Evolutionary conservation across 495 filamentous ascomycete genomes (phyloP).

Genomic region (Aspergillus homomorphus): DNA sequence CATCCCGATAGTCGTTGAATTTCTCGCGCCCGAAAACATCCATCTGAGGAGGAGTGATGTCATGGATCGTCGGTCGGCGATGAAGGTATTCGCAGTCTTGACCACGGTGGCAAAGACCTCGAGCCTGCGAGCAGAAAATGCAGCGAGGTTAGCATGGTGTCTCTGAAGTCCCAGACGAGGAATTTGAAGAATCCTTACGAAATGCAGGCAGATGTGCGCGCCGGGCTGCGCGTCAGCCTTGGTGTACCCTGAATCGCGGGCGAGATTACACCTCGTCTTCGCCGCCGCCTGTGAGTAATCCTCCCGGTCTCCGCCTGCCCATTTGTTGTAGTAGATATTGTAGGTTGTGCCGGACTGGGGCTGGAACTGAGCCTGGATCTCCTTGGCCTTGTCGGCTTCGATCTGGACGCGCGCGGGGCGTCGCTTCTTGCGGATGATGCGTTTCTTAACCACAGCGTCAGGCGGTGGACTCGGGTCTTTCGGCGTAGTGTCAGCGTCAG

Average conservation of each 20-base stretch:
- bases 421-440: not conserved
- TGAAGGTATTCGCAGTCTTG: conserved; percentile 94
- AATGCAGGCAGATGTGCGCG: not conserved
- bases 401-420: not conserved
- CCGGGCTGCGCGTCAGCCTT: not conserved
- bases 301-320: not conserved
- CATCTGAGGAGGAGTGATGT: conserved; percentile 83
- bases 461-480: not conserved
- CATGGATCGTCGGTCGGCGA: conserved; percentile 74
- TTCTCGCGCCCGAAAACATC: conserved; percentile 79
- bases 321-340: not conserved
- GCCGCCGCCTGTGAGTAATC: not conserved
- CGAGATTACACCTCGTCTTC: not conserved
- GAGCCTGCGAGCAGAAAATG: conserved; percentile 34
- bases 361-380: conserved; percentile 1
- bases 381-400: not conserved
- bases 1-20: conserved; percentile 4
- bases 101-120: conserved; percentile 78
- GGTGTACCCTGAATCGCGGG: not conserved
- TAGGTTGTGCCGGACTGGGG: not conserved
- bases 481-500: not conserved
- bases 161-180: not conserved
- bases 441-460: not conserved
- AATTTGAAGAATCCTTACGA: not conserved
- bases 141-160: not conserved